phyloP scores from a whole-genome alignment of 2,329 filamentous ascomycete species.

The Ophiostoma pallidulum region DNA sequence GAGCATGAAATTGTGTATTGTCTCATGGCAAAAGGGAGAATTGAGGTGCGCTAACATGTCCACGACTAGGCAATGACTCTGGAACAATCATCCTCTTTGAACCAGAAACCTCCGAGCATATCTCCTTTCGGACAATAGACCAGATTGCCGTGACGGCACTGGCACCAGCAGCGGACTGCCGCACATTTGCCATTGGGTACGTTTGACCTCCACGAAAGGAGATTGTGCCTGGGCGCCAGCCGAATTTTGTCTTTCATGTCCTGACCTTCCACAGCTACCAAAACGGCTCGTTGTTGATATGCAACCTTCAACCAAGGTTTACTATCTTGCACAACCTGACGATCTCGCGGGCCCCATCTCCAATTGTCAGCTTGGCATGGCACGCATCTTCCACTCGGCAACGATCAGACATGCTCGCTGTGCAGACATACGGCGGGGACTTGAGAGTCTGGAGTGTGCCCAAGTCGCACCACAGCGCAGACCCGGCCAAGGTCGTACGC shows the following conservation, averaged over 20 bases:
- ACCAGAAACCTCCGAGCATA: conserved; percentile 83
- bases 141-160: conserved; percentile 93
- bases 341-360: conserved; percentile 73
- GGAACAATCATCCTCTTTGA: conserved; percentile 94
- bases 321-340: conserved; percentile 89
- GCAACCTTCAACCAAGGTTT: conserved; percentile 80
- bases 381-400: conserved; percentile 93
- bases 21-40: not conserved
- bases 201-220: no score
- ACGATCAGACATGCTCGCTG: conserved; percentile 95
- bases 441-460: conserved; percentile 93
- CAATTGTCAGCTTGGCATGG: conserved; percentile 82
- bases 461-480: conserved; percentile 61
- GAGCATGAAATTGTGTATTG: conserved; percentile 21
- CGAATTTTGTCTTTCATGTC: no score
- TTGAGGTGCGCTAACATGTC: not conserved
- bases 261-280: conserved; percentile 56
- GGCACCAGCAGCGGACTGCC: conserved; percentile 79
- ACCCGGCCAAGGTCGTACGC: conserved; percentile 80
- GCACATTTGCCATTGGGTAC: conserved; percentile 93
- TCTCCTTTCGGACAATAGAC: conserved; percentile 78
- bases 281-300: conserved; percentile 88
- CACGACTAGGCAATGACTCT: conserved; percentile 70
- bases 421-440: conserved; percentile 85
- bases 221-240: no score